These are phyloP conservation scores for Heterobasidion parviporum DNA, from an alignment of 1,284 basidiomycete species.

Conservation along the genomic window DNA sequence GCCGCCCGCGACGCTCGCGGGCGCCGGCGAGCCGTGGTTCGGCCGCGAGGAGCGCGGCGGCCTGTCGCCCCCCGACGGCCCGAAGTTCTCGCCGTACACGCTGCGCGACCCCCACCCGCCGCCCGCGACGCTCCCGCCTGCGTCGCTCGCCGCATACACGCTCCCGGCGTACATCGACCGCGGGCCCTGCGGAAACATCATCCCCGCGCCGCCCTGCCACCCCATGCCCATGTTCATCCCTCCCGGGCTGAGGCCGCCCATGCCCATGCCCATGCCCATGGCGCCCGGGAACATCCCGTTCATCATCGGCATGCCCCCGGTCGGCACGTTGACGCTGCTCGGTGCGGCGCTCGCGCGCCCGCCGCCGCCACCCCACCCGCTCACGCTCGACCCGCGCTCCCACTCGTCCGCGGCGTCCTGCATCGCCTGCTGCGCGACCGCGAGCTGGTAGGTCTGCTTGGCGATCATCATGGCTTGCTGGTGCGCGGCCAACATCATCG, in stretches of 20 bases:
- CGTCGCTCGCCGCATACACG: constrained; percentile 42
- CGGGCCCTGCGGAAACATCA: constrained; percentile 40
- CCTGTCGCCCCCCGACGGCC: constrained; percentile 30
- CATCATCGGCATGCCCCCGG: constrained; percentile 17
- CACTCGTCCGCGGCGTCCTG: constrained; percentile 76
- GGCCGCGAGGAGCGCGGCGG: constrained; percentile 16
- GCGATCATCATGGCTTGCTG: constrained; percentile 76
- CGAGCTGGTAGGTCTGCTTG: constrained; percentile 79
- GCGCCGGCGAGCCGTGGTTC: constrained; percentile 11
- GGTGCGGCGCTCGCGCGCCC: constrained; percentile 23
- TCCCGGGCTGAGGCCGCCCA: constrained; percentile 20
- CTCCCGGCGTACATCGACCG: constrained; percentile 50
- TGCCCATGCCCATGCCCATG: constrained; percentile 28
- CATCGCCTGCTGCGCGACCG: constrained; percentile 81
- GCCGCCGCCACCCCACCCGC: constrained; percentile 25
- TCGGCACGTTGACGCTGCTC: constrained; percentile 18
- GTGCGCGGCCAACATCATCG: constrained; percentile 57
- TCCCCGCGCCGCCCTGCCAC: constrained; percentile 30
- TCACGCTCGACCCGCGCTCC: constrained; percentile 62
- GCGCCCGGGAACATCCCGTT: constrained; percentile 10
- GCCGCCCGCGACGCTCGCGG: constrained; percentile 6
- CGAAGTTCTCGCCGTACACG: constrained; percentile 57
- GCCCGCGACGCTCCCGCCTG: constrained; percentile 27
- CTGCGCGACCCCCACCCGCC: constrained; percentile 55
- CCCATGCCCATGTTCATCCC: constrained; percentile 16